Percentiles rank a stretch among this genome's conserved stretches.
Evolutionary conservation across 2,329 filamentous ascomycete species (phyloP).

Genomic region (Fusarium haematococcum): DNA sequence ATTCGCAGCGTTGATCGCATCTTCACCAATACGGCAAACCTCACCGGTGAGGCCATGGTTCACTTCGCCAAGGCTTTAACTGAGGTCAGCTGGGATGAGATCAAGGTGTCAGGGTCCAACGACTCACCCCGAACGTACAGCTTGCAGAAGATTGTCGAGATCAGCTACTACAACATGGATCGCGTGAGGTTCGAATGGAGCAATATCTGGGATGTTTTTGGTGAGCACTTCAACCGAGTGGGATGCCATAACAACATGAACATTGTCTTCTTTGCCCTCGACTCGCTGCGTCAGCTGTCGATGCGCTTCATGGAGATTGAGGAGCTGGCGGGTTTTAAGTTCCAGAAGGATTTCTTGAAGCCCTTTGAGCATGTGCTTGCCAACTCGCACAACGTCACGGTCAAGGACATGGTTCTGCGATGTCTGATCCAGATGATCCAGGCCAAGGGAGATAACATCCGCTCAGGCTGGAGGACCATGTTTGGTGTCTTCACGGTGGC

Average conservation of each 20-base stretch:
- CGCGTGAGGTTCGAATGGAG: constrained; percentile 98
- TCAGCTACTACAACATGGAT: constrained; percentile 99
- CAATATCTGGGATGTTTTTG: constrained; percentile 96
- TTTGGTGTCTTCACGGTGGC: constrained; percentile 98
- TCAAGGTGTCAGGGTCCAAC: constrained; percentile 95
- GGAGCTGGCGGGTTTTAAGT: constrained; percentile 98
- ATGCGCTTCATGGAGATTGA: constrained; percentile 99
- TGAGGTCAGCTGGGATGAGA: constrained; percentile 99
- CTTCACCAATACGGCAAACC: constrained; percentile 94
- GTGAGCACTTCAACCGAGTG: constrained; percentile 97
- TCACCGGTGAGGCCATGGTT: constrained; percentile 94
- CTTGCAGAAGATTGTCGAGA: constrained; percentile 97
- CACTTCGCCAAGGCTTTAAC: constrained; percentile 93
- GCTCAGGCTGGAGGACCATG: constrained; percentile 99
- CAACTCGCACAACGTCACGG: constrained; percentile 89
- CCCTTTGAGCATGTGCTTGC: constrained; percentile 98
- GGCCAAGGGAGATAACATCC: constrained; percentile 94
- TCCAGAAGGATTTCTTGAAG: constrained; percentile 99
- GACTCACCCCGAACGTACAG: constrained; percentile 97
- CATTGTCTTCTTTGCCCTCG: constrained; percentile 96
- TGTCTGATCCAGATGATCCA: constrained; percentile 99
- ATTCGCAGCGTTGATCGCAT: constrained; percentile 94
- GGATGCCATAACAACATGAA: constrained; percentile 96
- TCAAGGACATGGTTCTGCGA: constrained; percentile 97
- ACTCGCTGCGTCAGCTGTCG: constrained; percentile 93